A percentile compares a stretch with the other conserved stretches of the same genome.
phyloP scores from a whole-genome alignment of 2,329 filamentous ascomycete species.

The Arthrobotrys entomopaga region DNA sequence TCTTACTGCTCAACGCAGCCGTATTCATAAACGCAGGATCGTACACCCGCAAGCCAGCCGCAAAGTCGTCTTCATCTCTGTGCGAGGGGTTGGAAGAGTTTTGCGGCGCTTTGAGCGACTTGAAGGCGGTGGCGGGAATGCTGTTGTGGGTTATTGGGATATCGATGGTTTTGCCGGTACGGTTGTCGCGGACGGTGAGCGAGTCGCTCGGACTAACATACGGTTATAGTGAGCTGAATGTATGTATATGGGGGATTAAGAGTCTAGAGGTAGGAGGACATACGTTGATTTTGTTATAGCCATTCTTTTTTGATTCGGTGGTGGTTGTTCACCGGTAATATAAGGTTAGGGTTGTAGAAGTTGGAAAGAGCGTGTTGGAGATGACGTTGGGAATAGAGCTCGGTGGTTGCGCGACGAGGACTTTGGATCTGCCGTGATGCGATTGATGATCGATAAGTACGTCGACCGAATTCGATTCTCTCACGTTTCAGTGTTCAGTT shows the following conservation, averaged over 20 bases:
- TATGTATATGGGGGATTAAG: no score
- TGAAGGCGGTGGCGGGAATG: constrained; percentile 67
- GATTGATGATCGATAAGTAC: not conserved
- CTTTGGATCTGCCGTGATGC: not conserved
- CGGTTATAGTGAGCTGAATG: not conserved
- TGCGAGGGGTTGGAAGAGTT: constrained; percentile 60
- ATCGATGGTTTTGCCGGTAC: constrained; percentile 66
- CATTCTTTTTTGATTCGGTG: constrained; percentile 6
- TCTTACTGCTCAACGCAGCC: constrained; percentile 66
- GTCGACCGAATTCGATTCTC: no score
- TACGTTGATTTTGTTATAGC: constrained; percentile 48
- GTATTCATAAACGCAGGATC: constrained; percentile 69
- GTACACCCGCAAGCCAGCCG: constrained; percentile 65
- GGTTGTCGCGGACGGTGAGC: constrained; percentile 63
- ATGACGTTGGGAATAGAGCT: constrained; percentile 14
- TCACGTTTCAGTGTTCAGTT: no score
- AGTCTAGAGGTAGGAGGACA: constrained; percentile 3
- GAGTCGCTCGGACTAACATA: constrained; percentile 35
- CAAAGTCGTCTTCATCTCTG: constrained; percentile 62
- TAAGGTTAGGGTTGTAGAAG: not conserved
- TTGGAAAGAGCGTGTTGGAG: constrained; percentile 25
- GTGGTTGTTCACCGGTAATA: not conserved
- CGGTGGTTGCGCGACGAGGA: constrained; percentile 12
- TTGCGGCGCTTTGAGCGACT: constrained; percentile 64
- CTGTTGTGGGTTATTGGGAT: constrained; percentile 67